phyloP scores from a whole-genome alignment of 1,139 yeast species.

The Suhomyces terraborum region DNA sequence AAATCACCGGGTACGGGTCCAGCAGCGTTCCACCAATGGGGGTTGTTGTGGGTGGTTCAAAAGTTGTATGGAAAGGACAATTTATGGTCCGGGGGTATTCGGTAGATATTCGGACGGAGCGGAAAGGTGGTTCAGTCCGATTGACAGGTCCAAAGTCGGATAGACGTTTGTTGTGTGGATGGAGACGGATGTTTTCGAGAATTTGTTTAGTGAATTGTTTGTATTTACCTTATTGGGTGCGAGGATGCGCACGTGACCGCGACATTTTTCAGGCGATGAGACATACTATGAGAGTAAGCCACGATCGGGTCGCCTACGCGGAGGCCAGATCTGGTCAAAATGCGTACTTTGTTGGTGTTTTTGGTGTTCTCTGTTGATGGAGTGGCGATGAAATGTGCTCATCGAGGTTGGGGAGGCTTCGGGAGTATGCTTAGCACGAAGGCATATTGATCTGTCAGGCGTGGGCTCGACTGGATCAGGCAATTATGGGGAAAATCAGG shows the following conservation, averaged over 20 bases:
- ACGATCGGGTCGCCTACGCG: no score
- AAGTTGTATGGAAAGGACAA: neutral
- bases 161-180: slow-evolving; percentile 6
- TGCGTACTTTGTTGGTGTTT: no score
- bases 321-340: no score
- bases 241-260: slow-evolving; percentile 8
- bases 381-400: no score
- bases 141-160: slow-evolving; percentile 5
- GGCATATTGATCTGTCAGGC: no score
- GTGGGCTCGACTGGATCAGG: no score
- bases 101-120: slow-evolving; percentile 1
- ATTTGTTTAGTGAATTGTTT: slow-evolving; percentile 13
- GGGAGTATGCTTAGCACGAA: no score
- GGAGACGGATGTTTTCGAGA: slow-evolving; percentile 11
- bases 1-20: neutral
- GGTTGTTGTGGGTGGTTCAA: neutral
- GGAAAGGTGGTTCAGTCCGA: slow-evolving; percentile 4
- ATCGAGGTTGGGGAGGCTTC: no score
- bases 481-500: no score
- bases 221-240: slow-evolving; percentile 14
- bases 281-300: no score
- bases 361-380: no score
- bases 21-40: neutral
- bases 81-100: neutral
- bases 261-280: slow-evolving; percentile 1